Evolutionary conservation across 768 basidiomycete species (phyloP), one percentile per base, ranked within the genome.

Genomic region (Coprinopsis sp.): DNA sequence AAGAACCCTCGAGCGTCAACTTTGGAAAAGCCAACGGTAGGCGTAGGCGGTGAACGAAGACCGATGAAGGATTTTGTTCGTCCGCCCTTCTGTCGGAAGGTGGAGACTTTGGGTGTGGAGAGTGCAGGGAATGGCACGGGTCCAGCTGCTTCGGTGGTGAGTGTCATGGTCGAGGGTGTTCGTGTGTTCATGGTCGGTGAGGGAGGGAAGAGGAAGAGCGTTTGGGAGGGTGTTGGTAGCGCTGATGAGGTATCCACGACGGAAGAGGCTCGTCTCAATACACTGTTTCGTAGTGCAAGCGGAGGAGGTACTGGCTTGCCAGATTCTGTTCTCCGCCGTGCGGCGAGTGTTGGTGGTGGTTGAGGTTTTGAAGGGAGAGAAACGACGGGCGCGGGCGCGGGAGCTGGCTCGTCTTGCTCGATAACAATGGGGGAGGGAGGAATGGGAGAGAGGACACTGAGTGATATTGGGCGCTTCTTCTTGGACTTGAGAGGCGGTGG

Each of bases 1-100:
- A 88, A 71, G 69, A 81, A 88, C n/a, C 89, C 89, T 49, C 84
- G 78, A 48, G 78, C 89, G 59, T 91, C 89, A 43, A 91, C 88
- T 54, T 82, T 83, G 12, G 88, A 87, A 52, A 86, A 84, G 3
- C 84, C 89, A 16, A 83, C 87, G 6, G 89, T 91, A 10, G 89
- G 86, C 22, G 83, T 83, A 18, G 81, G 76, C 13, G 81, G 79
- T 21, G 76, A 69, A 34, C 79, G 78, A 7, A 90, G 55, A 18
- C 83, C 82, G 60, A 91, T 87, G 54, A 87, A 85, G 33, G 86
- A 87, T 58, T 76, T 75, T 34, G 82, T 81, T 47, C 82, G 76
- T 2, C 41, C 48, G 27, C 85, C 84, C 45, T 81, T 76, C 18
- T 74, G 66, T 41, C 76, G 78, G 61, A 84, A 80, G 8, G 81